Conservation (phyloP, 345 rosid species). For the rapeseed (Brassica napus) region Da-Ae NC_063450.1:11452501-11453000, state of each 20-base stretch:
- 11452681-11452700: conserved; percentile 76
- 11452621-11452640: conserved; percentile 34
- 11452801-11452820: too few relatives aligned
- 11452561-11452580: conserved; percentile 71
- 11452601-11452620: conserved; percentile 45
- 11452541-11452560: conserved; percentile 55
- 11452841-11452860: too few relatives aligned
- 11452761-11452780: conserved; percentile 48
- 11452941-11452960: too few relatives aligned
- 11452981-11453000: too few relatives aligned
- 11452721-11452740: conserved; percentile 79
- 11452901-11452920: too few relatives aligned
- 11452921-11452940: too few relatives aligned
- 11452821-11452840: too few relatives aligned
- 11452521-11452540: too few relatives aligned
- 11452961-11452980: too few relatives aligned
- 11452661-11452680: conserved; percentile 55
- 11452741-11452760: conserved; percentile 99
- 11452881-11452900: too few relatives aligned
- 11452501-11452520: too few relatives aligned
- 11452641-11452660: conserved; percentile 41
- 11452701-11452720: conserved; percentile 88
- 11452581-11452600: conserved; percentile 65
- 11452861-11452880: too few relatives aligned
- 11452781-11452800: background rate